Conservation (phyloP, 331 rosid genomes). For the Malus hybrid region DNA sequence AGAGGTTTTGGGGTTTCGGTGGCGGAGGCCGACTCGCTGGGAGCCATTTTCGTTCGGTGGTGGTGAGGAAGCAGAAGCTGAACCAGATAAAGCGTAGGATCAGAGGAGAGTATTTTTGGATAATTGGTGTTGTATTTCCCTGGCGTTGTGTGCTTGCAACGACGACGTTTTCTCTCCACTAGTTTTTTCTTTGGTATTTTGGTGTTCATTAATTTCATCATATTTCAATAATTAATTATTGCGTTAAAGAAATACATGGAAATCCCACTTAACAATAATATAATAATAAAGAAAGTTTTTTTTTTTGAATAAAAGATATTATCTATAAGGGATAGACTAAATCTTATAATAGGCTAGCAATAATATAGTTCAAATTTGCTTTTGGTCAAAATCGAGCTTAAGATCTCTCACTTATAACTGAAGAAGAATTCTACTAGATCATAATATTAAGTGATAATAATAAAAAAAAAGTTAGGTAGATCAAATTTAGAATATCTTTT, state of each 20-base stretch:
- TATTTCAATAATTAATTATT: too few species aligned
- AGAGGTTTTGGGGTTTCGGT: constrained; percentile 4
- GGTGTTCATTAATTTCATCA: background rate
- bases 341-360: too few species aligned
- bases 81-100: background rate
- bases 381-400: accelerated
- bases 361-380: too few species aligned
- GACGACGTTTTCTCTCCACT: constrained; percentile 10
- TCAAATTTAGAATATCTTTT: too few species aligned
- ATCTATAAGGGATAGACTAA: too few species aligned
- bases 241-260: too few species aligned
- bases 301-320: too few species aligned
- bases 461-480: too few species aligned
- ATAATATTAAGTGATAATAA: accelerated
- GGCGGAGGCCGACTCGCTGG: constrained; percentile 24
- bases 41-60: constrained; percentile 25
- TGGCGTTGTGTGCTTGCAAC: background rate
- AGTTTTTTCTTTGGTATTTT: background rate
- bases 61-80: background rate
- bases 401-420: too few species aligned
- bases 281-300: too few species aligned
- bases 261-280: too few species aligned
- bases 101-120: background rate
- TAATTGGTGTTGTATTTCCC: background rate
- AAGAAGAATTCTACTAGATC: accelerated